Evolutionary conservation across 2,329 filamentous ascomycete species (phyloP).

Genomic region (Didymella glomerata): DNA sequence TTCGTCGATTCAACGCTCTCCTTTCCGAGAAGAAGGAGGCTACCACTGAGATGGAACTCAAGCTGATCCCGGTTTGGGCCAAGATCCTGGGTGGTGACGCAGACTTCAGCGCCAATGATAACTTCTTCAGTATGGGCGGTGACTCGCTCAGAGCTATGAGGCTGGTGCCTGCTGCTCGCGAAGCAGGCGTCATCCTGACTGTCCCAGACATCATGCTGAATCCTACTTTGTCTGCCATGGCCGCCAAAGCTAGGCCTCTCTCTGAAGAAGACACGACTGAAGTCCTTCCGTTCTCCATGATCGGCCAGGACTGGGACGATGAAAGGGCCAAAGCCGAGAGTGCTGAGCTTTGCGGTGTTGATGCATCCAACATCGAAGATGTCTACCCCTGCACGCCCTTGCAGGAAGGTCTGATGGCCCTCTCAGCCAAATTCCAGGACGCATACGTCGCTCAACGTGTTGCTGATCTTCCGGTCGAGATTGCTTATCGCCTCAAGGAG

Average conservation of each 20-base stretch:
- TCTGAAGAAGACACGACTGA: slow-evolving; percentile 31
- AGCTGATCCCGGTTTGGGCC: slow-evolving; percentile 42
- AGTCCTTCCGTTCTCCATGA: slow-evolving; percentile 47
- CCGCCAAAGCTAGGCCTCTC: slow-evolving; percentile 43
- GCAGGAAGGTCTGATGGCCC: slow-evolving; percentile 54
- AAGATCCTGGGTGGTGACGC: slow-evolving; percentile 44
- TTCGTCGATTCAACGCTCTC: slow-evolving; percentile 43
- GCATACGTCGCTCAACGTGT: slow-evolving; percentile 53
- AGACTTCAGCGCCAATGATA: slow-evolving; percentile 47
- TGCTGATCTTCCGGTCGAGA: slow-evolving; percentile 43
- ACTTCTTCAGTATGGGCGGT: slow-evolving; percentile 60
- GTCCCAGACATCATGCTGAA: slow-evolving; percentile 65
- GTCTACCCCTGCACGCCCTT: slow-evolving; percentile 55
- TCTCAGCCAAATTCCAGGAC: slow-evolving; percentile 49
- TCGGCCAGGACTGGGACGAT: slow-evolving; percentile 34
- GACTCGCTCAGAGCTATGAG: slow-evolving; percentile 64
- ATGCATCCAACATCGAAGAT: slow-evolving; percentile 46
- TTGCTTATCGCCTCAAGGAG: slow-evolving; percentile 42
- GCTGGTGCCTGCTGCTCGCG: slow-evolving; percentile 63
- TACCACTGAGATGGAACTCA: slow-evolving; percentile 43
- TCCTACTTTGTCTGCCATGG: slow-evolving; percentile 58
- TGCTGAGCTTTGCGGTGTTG: slow-evolving; percentile 45
- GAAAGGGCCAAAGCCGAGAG: slow-evolving; percentile 51
- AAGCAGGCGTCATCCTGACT: slow-evolving; percentile 59
- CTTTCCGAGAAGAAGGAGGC: slow-evolving; percentile 56